Conservation (phyloP, 1,284 basidiomycete genomes). For the Boletus semigastroideus region DNA sequence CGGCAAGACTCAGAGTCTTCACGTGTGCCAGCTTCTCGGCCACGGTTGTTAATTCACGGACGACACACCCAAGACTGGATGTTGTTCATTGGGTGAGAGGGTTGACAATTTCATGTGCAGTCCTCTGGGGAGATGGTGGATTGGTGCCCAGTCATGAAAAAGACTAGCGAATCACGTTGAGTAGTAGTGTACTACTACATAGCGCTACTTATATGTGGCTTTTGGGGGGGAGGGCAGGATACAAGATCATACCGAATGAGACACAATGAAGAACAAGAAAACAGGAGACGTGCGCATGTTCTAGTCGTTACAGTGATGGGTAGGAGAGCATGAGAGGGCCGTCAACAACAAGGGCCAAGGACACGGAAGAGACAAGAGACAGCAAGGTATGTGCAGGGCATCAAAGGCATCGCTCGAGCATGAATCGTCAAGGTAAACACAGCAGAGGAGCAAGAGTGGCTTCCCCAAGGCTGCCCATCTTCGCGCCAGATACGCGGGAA, state of each 20-base stretch:
- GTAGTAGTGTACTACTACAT: conserved; percentile 13
- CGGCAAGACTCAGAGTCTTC: conserved; percentile 6
- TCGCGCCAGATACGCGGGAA: conserved; percentile 12
- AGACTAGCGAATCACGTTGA: conserved; percentile 20
- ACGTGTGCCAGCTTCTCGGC: conserved; percentile 4
- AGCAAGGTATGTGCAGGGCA: conserved; percentile 26
- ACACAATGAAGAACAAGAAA: conserved; percentile 32
- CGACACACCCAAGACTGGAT: conserved; percentile 8
- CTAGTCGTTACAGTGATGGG: conserved; percentile 62
- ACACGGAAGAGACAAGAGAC: conserved; percentile 17
- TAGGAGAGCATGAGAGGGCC: conserved; percentile 21
- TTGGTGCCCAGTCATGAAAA: conserved; percentile 1
- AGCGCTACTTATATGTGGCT: conserved; percentile 15
- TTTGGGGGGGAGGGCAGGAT: conserved; percentile 11
- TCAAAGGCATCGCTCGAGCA: conserved; percentile 28
- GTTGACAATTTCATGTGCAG: conserved; percentile 3
- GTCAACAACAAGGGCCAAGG: conserved; percentile 25
- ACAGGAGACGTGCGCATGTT: conserved; percentile 49
- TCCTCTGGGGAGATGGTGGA: conserved; percentile 1
- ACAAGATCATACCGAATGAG: conserved; percentile 22
- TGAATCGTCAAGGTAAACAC: conserved; percentile 28
- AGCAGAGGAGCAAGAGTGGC: conserved; percentile 14
- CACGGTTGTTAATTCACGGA: conserved; percentile 6
- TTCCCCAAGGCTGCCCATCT: conserved; percentile 13
- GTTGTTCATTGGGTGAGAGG: conserved; percentile 8